Evolutionary conservation across 495 filamentous ascomycete genomes (phyloP).

Genomic region (Mytilinidion resinicola): DNA sequence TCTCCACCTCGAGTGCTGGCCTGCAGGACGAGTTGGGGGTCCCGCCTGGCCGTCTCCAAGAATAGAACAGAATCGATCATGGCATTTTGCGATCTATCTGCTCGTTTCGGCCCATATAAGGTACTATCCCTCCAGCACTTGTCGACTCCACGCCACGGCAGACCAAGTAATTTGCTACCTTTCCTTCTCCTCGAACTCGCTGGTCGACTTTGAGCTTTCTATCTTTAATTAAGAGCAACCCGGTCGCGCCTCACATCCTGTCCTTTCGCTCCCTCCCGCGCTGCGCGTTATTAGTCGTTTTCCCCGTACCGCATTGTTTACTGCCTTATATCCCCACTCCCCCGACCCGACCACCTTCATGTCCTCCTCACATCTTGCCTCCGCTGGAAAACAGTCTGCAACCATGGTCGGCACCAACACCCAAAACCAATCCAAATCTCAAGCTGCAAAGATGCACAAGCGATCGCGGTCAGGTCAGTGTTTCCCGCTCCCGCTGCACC

Average conservation of each 20-base stretch:
- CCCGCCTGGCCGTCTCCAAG: conserved; percentile 26
- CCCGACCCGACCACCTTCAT: conserved; percentile 26
- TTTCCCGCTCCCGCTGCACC: conserved; percentile 2
- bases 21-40: neutral
- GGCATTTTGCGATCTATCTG: conserved; percentile 30
- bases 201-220: conserved; percentile 34
- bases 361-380: conserved; percentile 27
- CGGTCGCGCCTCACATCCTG: conserved; percentile 29
- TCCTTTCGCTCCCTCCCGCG: conserved; percentile 30
- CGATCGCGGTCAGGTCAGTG: conserved; percentile 75
- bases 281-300: conserved; percentile 27
- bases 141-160: conserved; percentile 18
- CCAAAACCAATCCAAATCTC: conserved; percentile 47
- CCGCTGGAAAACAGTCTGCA: conserved; percentile 32
- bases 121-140: conserved; percentile 24
- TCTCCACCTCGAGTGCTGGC: neutral
- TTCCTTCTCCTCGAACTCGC: conserved; percentile 27
- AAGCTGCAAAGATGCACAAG: conserved; percentile 77
- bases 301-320: conserved; percentile 27
- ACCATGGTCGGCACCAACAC: conserved; percentile 43
- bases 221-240: conserved; percentile 38
- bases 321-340: conserved; percentile 26
- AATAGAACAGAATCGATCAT: conserved; percentile 28
- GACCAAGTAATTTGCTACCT: conserved; percentile 38
- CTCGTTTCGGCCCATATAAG: conserved; percentile 36